Evolutionary conservation across 495 filamentous ascomycete species (phyloP), one percentile per base, ranked within the genome.

Genomic region (Xylaria telfairii): DNA sequence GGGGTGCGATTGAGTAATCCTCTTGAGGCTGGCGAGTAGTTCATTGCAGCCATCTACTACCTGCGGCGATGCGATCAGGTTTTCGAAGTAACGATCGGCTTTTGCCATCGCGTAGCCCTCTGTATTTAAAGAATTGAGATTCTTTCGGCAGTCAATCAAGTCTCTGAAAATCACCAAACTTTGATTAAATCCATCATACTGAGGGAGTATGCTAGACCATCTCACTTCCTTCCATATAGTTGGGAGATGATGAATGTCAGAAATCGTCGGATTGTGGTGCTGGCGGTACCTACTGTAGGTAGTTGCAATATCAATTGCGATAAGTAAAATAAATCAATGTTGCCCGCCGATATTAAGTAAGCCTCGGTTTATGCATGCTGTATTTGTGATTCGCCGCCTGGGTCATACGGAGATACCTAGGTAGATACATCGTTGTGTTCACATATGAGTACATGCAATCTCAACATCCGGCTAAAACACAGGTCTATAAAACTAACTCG

Each of bases 1-100:
- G 0, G 75, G 70, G 30, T 72, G 44, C 32, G 60, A 56, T 17
- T 49, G 64, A 9, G 67, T 73, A 56, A 77, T 64, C 12, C 73
- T 70, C 28, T 51, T 64, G 4, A 77, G 62, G 39, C 73, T 72
- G 0, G 69, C 72, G 4, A 74, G 41, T 19, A 77, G 65, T 49
- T 74, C 75, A 34, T 65, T 5, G 4, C 63, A 49, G 0, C 64
- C 34, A 42, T 77, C 72, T 4, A 60, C 66, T 13, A 56, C 68
- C 63, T 44, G 68, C 26, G 57, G 42, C 21, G 66, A 49, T 3
- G 39, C 0, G 15, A 46, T 21, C 3, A 62, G 49, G 26, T 74
- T 77, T 34, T 51, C 12, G 53, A 74, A 68, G 56, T 71, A 76
- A 37, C 71, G 65, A 24, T 26, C 15, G 5, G 68, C 71, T 4